Percentiles rank a stretch among this genome's conserved stretches.
Conservation (phyloP, 192 early-diverging fungal species). For the Entomortierella chlamydospora region DNA sequence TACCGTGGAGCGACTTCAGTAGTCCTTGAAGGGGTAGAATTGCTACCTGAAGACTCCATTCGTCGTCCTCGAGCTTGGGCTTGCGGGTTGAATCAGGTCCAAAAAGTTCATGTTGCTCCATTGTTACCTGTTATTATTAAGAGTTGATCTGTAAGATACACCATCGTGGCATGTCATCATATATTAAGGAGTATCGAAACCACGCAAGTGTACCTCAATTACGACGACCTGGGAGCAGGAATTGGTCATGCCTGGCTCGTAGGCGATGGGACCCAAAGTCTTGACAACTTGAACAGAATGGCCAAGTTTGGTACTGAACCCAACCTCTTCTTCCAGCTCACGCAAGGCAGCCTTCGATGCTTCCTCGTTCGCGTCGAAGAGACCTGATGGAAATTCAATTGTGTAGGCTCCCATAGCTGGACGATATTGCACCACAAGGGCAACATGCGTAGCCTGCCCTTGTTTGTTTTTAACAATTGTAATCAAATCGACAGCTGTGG, state of each 20-base stretch:
- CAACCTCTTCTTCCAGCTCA: conserved; percentile 63
- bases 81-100: conserved; percentile 13
- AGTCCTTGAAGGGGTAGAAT: conserved; percentile 49
- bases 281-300: conserved; percentile 25
- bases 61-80: conserved; percentile 59
- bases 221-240: conserved; percentile 55
- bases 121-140: conserved; percentile 18
- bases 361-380: conserved; percentile 57
- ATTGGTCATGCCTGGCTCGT: conserved; percentile 65
- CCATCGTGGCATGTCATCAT: too few relatives aligned
- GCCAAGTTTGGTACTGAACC: conserved; percentile 40
- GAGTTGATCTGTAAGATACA: too few relatives aligned
- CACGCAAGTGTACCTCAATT: conserved; percentile 41
- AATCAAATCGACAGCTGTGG: conserved; percentile 60
- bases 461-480: conserved; percentile 36
- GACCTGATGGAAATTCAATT: conserved; percentile 63
- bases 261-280: conserved; percentile 44
- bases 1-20: conserved; percentile 56
- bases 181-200: too few relatives aligned
- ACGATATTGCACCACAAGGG: conserved; percentile 61
- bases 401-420: conserved; percentile 56
- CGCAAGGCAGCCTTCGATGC: conserved; percentile 52
- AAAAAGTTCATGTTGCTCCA: conserved; percentile 25
- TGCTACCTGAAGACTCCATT: conserved; percentile 64
- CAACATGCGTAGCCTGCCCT: conserved; percentile 37